These are phyloP conservation scores for Asterella californica DNA, from an alignment of 225 moss, liverwort and hornwort genomes.

Conservation along the genomic window DNA sequence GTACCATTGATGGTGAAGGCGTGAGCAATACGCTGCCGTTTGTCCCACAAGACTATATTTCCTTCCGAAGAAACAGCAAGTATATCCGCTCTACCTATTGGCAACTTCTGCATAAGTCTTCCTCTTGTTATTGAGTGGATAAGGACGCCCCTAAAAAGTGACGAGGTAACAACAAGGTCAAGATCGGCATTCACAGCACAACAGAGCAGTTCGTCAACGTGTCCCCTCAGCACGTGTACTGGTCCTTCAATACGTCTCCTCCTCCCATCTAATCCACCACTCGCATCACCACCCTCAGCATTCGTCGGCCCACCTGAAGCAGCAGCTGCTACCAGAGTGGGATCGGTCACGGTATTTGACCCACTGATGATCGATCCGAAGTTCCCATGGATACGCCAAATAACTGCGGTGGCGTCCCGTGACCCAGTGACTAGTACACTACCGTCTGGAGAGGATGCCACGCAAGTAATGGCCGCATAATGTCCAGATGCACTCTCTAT, in stretches of 20 bases:
- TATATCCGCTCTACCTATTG: conserved; percentile 79
- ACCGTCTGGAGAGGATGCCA: conserved; percentile 86
- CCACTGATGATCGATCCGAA: conserved; percentile 47
- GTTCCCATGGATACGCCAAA: conserved; percentile 88
- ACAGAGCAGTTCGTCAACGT: conserved; percentile 78
- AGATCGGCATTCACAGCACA: conserved; percentile 86
- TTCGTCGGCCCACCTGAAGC: conserved; percentile 50
- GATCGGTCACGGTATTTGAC: conserved; percentile 67
- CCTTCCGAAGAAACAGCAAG: conserved; percentile 81
- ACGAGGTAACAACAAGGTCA: conserved; percentile 85
- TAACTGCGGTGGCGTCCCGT: conserved; percentile 80
- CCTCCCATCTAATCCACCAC: conserved; percentile 65
- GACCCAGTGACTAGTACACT: conserved; percentile 87
- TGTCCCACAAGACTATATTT: conserved; percentile 71
- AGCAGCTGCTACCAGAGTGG: conserved; percentile 73
- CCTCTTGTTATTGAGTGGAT: conserved; percentile 84
- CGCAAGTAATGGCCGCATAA: conserved; percentile 85
- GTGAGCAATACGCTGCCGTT: conserved; percentile 57
- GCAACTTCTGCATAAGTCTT: conserved; percentile 72
- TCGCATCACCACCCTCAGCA: conserved; percentile 50
- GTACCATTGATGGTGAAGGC: conserved; percentile 90
- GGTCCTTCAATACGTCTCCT: conserved; percentile 92
- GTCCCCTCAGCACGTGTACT: conserved; percentile 80
- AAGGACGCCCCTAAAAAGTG: conserved; percentile 72
- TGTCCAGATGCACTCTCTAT: conserved; percentile 88